Percentiles rank a stretch among this genome's conserved stretches.
phyloP scores from a whole-genome alignment of 495 filamentous ascomycete genomes.

The Aspergillus heteromorphus region DNA sequence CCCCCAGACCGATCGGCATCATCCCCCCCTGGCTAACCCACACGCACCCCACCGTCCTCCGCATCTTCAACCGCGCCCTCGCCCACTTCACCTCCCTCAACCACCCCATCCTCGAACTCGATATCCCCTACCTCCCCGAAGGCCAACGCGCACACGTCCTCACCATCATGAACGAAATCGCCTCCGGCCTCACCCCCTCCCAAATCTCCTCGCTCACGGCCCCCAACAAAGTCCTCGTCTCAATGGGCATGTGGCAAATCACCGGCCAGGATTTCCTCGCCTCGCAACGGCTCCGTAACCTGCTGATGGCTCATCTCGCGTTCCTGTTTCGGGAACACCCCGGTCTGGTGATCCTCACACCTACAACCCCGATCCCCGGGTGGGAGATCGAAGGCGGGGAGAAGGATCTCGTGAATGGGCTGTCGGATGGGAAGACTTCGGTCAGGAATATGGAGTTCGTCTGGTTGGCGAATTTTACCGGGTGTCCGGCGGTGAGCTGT shows the following conservation, averaged over 20 bases:
- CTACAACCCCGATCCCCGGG: conserved; percentile 71
- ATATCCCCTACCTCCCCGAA: conserved; percentile 68
- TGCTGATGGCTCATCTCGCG: conserved; percentile 80
- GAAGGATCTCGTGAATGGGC: conserved; percentile 55
- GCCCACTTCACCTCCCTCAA: conserved; percentile 51
- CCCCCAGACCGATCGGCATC: conserved; percentile 59
- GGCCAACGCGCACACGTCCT: conserved; percentile 73
- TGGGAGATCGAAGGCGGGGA: conserved; percentile 56
- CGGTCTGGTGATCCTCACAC: conserved; percentile 72
- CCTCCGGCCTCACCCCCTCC: conserved; percentile 32
- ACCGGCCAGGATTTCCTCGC: conserved; percentile 64
- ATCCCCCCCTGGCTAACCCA: conserved; percentile 70
- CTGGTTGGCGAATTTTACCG: conserved; percentile 79
- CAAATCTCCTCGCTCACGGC: conserved; percentile 52
- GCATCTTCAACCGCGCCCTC: conserved; percentile 55
- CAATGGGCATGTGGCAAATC: conserved; percentile 55
- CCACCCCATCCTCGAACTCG: conserved; percentile 68
- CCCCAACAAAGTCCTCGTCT: conserved; percentile 69
- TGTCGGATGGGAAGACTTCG: conserved; percentile 66
- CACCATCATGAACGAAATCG: conserved; percentile 71
- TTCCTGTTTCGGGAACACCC: conserved; percentile 66
- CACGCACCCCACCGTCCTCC: conserved; percentile 57
- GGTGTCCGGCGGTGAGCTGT: conserved; percentile 70
- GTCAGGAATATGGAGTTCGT: conserved; percentile 83
- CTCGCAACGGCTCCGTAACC: conserved; percentile 66